A percentile compares a stretch with the other conserved stretches of the same genome.
Conservation (phyloP, 495 filamentous ascomycete genomes). For the Hypoxylon trugodes region DNA sequence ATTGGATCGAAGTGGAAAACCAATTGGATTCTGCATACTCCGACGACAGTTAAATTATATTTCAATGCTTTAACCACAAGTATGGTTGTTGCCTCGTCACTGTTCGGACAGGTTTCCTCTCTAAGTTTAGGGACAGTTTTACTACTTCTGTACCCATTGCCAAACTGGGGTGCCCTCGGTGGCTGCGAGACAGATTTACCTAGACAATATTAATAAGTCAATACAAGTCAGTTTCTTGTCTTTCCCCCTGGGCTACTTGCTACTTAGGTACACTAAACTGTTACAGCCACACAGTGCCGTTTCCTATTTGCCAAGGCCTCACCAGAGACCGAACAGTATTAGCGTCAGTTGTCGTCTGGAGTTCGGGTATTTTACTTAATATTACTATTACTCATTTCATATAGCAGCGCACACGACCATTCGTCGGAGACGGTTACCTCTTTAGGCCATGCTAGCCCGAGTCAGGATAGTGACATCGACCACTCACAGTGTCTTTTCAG, state of each 20-base stretch:
- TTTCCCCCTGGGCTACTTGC: too few species aligned
- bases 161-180: slow-evolving; percentile 26
- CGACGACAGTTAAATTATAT: slow-evolving; percentile 13
- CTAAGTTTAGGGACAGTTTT: slow-evolving; percentile 37
- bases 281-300: slow-evolving; percentile 31
- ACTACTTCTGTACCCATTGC: background rate
- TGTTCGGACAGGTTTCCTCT: slow-evolving; percentile 29
- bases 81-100: slow-evolving; percentile 25
- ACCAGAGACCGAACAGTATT: slow-evolving; percentile 24
- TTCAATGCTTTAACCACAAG: slow-evolving; percentile 23
- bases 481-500: slow-evolving; percentile 35
- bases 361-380: slow-evolving; percentile 38
- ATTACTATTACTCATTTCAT: slow-evolving; percentile 40
- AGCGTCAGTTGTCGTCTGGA: slow-evolving; percentile 23
- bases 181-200: slow-evolving; percentile 32
- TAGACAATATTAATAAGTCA: slow-evolving; percentile 26
- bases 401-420: slow-evolving; percentile 37
- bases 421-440: slow-evolving; percentile 32
- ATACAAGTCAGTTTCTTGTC: slow-evolving; percentile 30
- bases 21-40: slow-evolving; percentile 19
- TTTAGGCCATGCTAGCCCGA: slow-evolving; percentile 36
- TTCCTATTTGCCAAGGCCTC: slow-evolving; percentile 12
- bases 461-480: slow-evolving; percentile 37
- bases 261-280: too few species aligned
- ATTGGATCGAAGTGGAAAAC: slow-evolving; percentile 3